Evolutionary conservation across 768 basidiomycete species (phyloP), one percentile per base, ranked within the genome.

Genomic region (Lepiota brunneoincarnata): DNA sequence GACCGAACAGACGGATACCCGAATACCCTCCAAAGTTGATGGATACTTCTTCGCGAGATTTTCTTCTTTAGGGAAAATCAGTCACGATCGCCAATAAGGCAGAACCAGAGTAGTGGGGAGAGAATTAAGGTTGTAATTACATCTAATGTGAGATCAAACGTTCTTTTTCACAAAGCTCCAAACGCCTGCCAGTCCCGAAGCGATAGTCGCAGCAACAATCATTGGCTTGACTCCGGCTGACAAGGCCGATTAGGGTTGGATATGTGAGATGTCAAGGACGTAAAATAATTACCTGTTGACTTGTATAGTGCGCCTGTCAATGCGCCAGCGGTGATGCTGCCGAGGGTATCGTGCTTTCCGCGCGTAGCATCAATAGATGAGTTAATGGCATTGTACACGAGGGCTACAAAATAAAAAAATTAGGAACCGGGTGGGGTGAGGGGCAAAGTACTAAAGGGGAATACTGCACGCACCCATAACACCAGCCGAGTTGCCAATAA

Each of bases 401-500:
- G 84, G 52, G 96, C 96, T 99, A 68, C 59, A 67, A 69, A 68
- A 60, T 65, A 66, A 64, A 64, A 66, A 71, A 68, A 69, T 68
- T 67, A 12, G 35, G 26, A 24, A 38, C 23, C 14, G n/a, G 46
- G 45, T 31, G 38, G 69, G 65, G 66, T 67, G 58, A 66, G 63
- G 49, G 28, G 58, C 57, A 45, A 60, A 56, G 69, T 55, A 59
- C 57, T 55, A 65, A 60, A 57, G 60, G 60, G 60, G 63, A 67
- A 63, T 60, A 69, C 59, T 59, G 58, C 68, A 81, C 91, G 71
- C 64, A 98, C 97, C 97, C 59, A 98, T 78, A 58, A 98, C 91
- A 69, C 97, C 97, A 69, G 95, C 91, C 66, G 93, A 97, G 78
- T 98, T 99, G 65, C 94, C 97, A 72, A 97, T 87, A 74, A 96